phyloP scores from a whole-genome alignment of 495 filamentous ascomycete genomes.

The Wilcoxina mikolae region DNA sequence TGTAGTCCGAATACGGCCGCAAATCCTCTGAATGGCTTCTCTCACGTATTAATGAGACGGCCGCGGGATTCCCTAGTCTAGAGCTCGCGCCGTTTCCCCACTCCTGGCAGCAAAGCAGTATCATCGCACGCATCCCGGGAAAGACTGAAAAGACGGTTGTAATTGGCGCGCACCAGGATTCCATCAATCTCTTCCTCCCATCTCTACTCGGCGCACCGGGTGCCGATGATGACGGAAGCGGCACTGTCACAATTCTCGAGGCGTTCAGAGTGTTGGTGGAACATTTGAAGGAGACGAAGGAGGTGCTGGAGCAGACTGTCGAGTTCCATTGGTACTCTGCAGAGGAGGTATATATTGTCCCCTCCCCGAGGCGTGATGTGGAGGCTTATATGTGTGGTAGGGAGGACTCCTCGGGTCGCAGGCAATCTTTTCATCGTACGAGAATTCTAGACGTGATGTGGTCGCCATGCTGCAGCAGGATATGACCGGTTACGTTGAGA shows the following conservation, averaged over 20 bases:
- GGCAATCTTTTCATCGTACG: slow-evolving; percentile 77
- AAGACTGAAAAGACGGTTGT: slow-evolving; percentile 69
- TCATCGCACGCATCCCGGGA: slow-evolving; percentile 89
- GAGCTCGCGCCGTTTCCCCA: slow-evolving; percentile 61
- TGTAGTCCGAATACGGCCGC: slow-evolving; percentile 54
- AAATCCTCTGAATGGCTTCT: slow-evolving; percentile 85
- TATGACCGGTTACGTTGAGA: slow-evolving; percentile 87
- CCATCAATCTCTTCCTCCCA: slow-evolving; percentile 81
- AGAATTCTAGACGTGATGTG: slow-evolving; percentile 55
- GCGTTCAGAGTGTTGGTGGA: slow-evolving; percentile 48
- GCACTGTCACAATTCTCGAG: slow-evolving; percentile 67
- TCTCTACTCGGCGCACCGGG: slow-evolving; percentile 63
- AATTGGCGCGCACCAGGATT: slow-evolving; percentile 63
- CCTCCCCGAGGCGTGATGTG: too few species aligned
- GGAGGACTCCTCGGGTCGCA: slow-evolving; percentile 68
- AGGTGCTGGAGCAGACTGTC: slow-evolving; percentile 55
- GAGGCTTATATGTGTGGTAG: too few species aligned
- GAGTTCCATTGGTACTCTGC: slow-evolving; percentile 96
- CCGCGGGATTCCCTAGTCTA: slow-evolving; percentile 55
- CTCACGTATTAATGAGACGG: slow-evolving; percentile 52
- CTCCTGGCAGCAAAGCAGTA: slow-evolving; percentile 74
- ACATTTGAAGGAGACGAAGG: slow-evolving; percentile 42
- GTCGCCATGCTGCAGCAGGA: slow-evolving; percentile 99
- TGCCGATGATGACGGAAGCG: slow-evolving; percentile 62
- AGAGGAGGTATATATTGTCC: slow-evolving; percentile 82